Base-by-base conservation (phyloP, 192 early-diverging fungal species). In the Backusella macrospora region DNA sequence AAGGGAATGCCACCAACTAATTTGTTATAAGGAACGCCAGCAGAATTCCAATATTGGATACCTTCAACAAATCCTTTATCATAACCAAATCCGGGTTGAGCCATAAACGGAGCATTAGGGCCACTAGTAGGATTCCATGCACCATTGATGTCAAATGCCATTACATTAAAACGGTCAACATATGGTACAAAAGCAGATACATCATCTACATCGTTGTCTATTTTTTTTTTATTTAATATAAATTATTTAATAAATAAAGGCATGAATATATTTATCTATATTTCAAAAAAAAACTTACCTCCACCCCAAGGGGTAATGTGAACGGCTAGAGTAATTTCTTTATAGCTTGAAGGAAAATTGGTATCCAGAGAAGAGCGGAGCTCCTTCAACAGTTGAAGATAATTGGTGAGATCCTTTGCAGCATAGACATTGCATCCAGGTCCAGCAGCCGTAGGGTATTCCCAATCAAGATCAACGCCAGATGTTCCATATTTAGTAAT, bases 401-500 rank as follows among this genome's bases (percentile, higher is more conserved):
- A 90, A 78, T 94, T 92, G 5, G 73, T 75, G 6, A 88, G 79
- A 62, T 94, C 93, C 59, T 88, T 86, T 2, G 64, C 49, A 0
- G 75, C 62, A 52, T 88, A 83, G 21, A 85, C 26, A 78, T 89
- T 90, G 76, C 90, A 92, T 18, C 81, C 76, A 40, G 84, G 83
- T 47, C 91, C 87, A 23, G 84, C 74, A 65, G 87, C 79, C 16
- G 87, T 87, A 21, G 92, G 92, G 63, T 90, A 92, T 74, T 93
- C 92, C 81, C 84, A 80, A 67, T 62, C 93, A 71, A 94, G 76
- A 76, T 94, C 92, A 73, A 91, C 84, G 65, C 92, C 92, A 82
- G 92, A 90, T 10, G 92, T 75, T 21, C 80, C 69, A 67, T 82
- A 88, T 0, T 84, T 80, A 6, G 76, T 78, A 55, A 89, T 76